These are phyloP conservation scores for Paraglomus brasilianum DNA, from an alignment of 192 early-diverging fungal genomes.

Conservation along the genomic window DNA sequence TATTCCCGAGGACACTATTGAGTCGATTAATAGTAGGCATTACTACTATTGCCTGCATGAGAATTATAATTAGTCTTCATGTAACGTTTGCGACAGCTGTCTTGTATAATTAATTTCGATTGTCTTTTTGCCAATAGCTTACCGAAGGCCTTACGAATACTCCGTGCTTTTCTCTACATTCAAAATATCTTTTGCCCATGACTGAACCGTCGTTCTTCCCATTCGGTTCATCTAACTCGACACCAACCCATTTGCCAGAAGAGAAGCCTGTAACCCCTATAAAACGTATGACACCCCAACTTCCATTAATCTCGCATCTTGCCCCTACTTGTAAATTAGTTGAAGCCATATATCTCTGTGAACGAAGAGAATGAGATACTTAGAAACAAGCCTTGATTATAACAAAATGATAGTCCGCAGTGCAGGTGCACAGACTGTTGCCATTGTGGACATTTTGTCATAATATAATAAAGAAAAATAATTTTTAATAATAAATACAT, in stretches of 20 bases:
- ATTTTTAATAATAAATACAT: too few relatives aligned
- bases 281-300: constrained; percentile 62
- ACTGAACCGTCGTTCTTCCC: constrained; percentile 84
- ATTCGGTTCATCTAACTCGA: constrained; percentile 73
- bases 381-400: too few relatives aligned
- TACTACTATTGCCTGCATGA: too few relatives aligned
- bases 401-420: too few relatives aligned
- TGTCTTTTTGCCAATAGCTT: not conserved
- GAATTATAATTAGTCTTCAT: not conserved
- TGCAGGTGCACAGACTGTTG: too few relatives aligned
- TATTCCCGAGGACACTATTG: too few relatives aligned
- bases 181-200: constrained; percentile 75
- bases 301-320: constrained; percentile 20
- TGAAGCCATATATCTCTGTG: not conserved
- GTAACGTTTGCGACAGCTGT: not conserved
- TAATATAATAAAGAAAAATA: too few relatives aligned
- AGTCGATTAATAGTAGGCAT: too few relatives aligned
- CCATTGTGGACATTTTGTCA: too few relatives aligned
- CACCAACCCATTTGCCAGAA: constrained; percentile 84
- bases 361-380: too few relatives aligned
- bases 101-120: not conserved
- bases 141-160: constrained; percentile 69
- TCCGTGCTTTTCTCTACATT: constrained; percentile 67
- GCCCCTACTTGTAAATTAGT: not conserved
- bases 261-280: constrained; percentile 80